Percentiles rank a stretch among this genome's conserved stretches.
These are phyloP conservation scores for Candida lessepsii DNA, from an alignment of 805 yeast genomes.

Conservation along the genomic window DNA sequence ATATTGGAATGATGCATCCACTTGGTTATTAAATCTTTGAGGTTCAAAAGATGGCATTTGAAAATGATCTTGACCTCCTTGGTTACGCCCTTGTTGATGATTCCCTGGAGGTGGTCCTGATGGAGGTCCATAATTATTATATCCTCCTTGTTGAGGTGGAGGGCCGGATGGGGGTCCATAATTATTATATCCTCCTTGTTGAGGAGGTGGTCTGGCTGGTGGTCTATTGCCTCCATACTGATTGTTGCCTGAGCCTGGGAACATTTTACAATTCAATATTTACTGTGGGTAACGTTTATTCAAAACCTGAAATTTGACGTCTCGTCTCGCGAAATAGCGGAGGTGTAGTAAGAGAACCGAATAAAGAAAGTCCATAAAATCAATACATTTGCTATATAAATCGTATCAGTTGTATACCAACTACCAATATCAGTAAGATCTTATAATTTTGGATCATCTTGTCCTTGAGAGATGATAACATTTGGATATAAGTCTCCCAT, in stretches of 20 bases:
- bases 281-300: too few relatives aligned
- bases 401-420: too few relatives aligned
- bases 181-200: slow-evolving; percentile 5
- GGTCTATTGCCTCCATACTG: slow-evolving; percentile 14
- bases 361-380: not conserved
- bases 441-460: slow-evolving; percentile 25
- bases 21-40: slow-evolving; percentile 36
- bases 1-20: slow-evolving; percentile 36
- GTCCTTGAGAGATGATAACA: slow-evolving; percentile 27
- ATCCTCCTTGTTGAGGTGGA: slow-evolving; percentile 6
- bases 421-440: too few relatives aligned
- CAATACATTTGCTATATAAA: slow-evolving; percentile 3
- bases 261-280: slow-evolving; percentile 14
- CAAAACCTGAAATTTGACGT: slow-evolving; percentile 6
- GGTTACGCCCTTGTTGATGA: slow-evolving; percentile 15
- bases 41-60: slow-evolving; percentile 30
- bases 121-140: slow-evolving; percentile 12
- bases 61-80: slow-evolving; percentile 14
- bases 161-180: slow-evolving; percentile 16
- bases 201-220: slow-evolving; percentile 10
- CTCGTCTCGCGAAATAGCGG: not conserved
- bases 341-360: not conserved
- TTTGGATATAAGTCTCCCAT: slow-evolving; percentile 36
- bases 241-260: slow-evolving; percentile 21
- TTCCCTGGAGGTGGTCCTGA: slow-evolving; percentile 12